Conservation (phyloP, 2,329 filamentous ascomycete genomes). For the Clonostachys solani region DNA sequence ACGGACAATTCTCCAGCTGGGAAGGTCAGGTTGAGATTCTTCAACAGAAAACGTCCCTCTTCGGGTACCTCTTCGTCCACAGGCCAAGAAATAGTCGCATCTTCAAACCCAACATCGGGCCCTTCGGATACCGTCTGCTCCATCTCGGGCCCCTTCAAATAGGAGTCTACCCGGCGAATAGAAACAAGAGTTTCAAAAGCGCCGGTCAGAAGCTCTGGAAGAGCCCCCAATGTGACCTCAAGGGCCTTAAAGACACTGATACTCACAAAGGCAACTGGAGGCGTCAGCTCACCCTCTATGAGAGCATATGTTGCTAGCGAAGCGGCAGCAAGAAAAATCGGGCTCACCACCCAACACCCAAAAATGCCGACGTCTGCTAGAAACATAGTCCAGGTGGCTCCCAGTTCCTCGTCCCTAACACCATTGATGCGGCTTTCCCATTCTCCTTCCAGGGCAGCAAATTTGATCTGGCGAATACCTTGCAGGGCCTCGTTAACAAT, state of each 20-base stretch:
- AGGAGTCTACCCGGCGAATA: slow-evolving; percentile 65
- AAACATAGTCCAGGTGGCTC: slow-evolving; percentile 63
- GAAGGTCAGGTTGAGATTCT: slow-evolving; percentile 61
- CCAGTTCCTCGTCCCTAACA: slow-evolving; percentile 62
- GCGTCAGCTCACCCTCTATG: slow-evolving; percentile 56
- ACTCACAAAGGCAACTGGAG: slow-evolving; percentile 76
- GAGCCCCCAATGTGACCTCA: slow-evolving; percentile 63
- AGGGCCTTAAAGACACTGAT: slow-evolving; percentile 72
- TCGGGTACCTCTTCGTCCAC: slow-evolving; percentile 59
- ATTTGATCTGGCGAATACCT: slow-evolving; percentile 82
- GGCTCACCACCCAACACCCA: slow-evolving; percentile 68
- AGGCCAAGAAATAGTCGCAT: slow-evolving; percentile 72
- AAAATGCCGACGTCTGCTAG: slow-evolving; percentile 58
- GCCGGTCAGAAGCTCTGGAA: slow-evolving; percentile 71
- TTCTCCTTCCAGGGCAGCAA: slow-evolving; percentile 69
- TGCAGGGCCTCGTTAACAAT: slow-evolving; percentile 73
- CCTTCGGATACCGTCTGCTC: slow-evolving; percentile 47
- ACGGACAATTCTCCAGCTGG: slow-evolving; percentile 67
- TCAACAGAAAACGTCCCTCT: slow-evolving; percentile 59
- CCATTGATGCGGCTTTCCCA: slow-evolving; percentile 67
- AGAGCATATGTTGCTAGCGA: slow-evolving; percentile 66
- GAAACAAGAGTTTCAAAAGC: slow-evolving; percentile 72
- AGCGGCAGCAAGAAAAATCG: slow-evolving; percentile 68
- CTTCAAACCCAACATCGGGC: slow-evolving; percentile 58
- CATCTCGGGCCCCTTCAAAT: slow-evolving; percentile 64